Base-by-base conservation (phyloP, 2,329 filamentous ascomycete species). In the Arthrinium phaeospermum region DNA sequence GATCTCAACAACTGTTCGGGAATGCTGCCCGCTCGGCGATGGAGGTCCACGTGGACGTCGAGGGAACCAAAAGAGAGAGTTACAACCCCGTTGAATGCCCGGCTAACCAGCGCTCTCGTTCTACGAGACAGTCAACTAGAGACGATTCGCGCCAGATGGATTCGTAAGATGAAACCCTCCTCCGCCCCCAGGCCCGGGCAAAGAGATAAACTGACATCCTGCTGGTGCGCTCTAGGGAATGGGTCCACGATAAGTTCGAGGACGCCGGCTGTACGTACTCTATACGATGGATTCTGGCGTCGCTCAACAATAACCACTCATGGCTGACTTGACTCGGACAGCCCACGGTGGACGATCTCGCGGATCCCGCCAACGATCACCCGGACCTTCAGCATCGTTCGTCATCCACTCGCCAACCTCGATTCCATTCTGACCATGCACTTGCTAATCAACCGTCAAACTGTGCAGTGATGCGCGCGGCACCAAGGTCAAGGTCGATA, bases 241-340 rank as follows among this genome's bases (percentile, higher is more conserved):
- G 95, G 95, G 94, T 98, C 77, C 95, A 98, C 82, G 94, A 97
- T 85, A 93, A 91, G 81, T 97, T 91, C 81, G 93, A 96, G 82
- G 93, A 94, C 79, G 89, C 77, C 30, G 57, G 57, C 57, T 64
- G 57, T 64, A 64, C 34, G 57, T 72, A 13, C 34, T 41, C 3
- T n/a, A 34, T 22, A 30, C 13, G 10, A 41, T 41, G 37, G 7
- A 13, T 16, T 12, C 37, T 70, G 45, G 19, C 19, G 27, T 70
- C 27, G 49, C 72, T 57, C 75, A 80, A 57, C 71, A 71, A 72
- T 53, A 71, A 73, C 57, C 41, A 69, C 72, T 57, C 70, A 71
- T 64, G 75, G 73, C 53, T 75, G 76, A 49, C 72, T 72, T 67
- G 64, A 72, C 34, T 67, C 64, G 45, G 68, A 47, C 46, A 71